phyloP scores from a whole-genome alignment of 1,139 yeast genomes.

The Debaryomyces fabryi region DNA sequence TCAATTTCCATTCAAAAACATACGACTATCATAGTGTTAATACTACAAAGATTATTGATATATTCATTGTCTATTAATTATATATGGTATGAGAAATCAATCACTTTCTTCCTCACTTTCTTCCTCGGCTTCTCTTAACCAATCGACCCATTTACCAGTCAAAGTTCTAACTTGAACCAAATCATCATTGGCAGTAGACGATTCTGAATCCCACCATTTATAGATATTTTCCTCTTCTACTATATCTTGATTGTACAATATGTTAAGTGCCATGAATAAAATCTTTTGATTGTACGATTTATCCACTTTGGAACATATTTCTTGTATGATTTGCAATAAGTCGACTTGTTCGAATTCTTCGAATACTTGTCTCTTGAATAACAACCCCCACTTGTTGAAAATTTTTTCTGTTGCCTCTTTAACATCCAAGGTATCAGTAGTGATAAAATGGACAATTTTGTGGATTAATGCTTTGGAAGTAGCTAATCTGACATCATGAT shows the following conservation, averaged over 20 bases:
- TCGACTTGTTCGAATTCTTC: slow-evolving; percentile 78
- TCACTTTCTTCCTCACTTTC: slow-evolving; percentile 27
- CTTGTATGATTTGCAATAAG: slow-evolving; percentile 62
- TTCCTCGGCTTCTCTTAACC: slow-evolving; percentile 90
- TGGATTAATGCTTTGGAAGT: slow-evolving; percentile 72
- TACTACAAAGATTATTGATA: not conserved
- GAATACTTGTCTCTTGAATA: slow-evolving; percentile 81
- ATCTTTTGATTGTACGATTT: slow-evolving; percentile 47
- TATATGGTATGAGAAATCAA: slow-evolving; percentile 3
- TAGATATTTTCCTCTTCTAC: slow-evolving; percentile 79
- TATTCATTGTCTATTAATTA: slow-evolving; percentile 3
- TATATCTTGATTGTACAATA: slow-evolving; percentile 78
- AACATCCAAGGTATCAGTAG: slow-evolving; percentile 72
- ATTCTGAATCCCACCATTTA: slow-evolving; percentile 72
- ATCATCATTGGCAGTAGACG: slow-evolving; percentile 44
- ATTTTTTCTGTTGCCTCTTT: slow-evolving; percentile 78
- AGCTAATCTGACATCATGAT: slow-evolving; percentile 87
- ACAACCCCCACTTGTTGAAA: slow-evolving; percentile 76
- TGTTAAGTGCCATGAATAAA: slow-evolving; percentile 64
- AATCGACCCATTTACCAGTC: slow-evolving; percentile 75
- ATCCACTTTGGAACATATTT: slow-evolving; percentile 39
- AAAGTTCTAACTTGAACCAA: slow-evolving; percentile 53
- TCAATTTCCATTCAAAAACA: not conserved
- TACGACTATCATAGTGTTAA: not conserved
- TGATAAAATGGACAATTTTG: slow-evolving; percentile 70